Percentiles rank a stretch among this genome's conserved stretches.
These are phyloP conservation scores for Globisporangium barbulae DNA, from an alignment of 352 stramenopile species.

Conservation along the genomic window DNA sequence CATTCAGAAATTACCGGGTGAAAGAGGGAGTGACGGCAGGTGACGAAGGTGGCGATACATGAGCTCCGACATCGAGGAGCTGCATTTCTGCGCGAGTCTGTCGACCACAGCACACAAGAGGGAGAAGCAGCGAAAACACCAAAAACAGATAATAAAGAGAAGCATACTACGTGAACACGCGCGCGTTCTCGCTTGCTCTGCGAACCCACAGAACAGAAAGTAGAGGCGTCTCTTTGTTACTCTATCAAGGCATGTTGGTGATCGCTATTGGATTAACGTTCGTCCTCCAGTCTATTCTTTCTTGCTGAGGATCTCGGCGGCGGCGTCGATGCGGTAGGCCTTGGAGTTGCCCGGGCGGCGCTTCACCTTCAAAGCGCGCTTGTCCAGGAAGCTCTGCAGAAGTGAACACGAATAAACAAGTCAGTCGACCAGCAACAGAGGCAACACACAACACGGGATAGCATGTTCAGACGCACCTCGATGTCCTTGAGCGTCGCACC, in stretches of 20 bases:
- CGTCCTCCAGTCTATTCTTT: constrained; percentile 22
- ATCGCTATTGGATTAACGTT: neutral
- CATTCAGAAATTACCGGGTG: constrained; percentile 11
- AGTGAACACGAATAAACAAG: neutral
- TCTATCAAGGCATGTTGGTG: neutral
- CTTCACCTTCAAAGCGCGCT: constrained; percentile 91
- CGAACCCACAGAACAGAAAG: no score
- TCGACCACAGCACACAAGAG: neutral
- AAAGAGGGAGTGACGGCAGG: neutral
- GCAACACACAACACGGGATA: neutral
- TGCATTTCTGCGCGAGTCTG: neutral
- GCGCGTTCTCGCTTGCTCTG: neutral
- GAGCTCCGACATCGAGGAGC: neutral
- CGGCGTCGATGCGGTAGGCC: constrained; percentile 80
- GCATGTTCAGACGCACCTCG: constrained; percentile 38
- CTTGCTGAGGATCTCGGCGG: constrained; percentile 63
- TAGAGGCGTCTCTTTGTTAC: neutral
- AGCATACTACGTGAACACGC: constrained; percentile 9
- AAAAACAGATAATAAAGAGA: constrained; percentile 9
- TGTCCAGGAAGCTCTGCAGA: constrained; percentile 84
- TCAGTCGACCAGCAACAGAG: neutral
- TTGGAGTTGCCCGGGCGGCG: constrained; percentile 86
- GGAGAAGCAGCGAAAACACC: neutral
- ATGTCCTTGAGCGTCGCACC: constrained; percentile 92
- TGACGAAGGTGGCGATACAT: neutral